Base-by-base conservation (phyloP, 345 rosid species). In the Clarkia xantiana region DNA sequence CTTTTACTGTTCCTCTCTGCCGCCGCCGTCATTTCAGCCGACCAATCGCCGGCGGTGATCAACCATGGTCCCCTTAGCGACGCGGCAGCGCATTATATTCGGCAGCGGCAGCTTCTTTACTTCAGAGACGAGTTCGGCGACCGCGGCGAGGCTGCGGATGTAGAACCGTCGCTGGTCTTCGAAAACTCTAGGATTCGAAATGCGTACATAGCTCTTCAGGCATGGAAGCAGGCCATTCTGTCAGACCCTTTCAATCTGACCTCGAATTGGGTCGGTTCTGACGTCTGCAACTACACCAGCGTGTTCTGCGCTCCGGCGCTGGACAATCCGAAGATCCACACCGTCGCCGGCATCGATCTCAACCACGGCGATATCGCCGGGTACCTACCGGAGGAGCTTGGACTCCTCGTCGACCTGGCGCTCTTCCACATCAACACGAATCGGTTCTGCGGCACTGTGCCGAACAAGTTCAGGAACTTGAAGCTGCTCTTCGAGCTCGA, bases 361-460 rank as follows among this genome's bases (percentile, higher is more conserved):
- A 81, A 84, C 65, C 86, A 79, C 29, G 94, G 70, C 0, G 90
- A 84, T 54, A 84, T 84, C 42, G 94, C 90, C 4, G 86, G 82
- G 0, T 81, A 78, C 55, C 59, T 84, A 54, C 82, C 86, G 6
- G 79, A 72, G 49, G 84, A 84, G 71, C 77, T 84, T 14, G 86
- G 90, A 14, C 62, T 84, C 60, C 60, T 84, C 11, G 58, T 65
- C 17, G 86, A 84, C 76, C 78, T 84, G 40, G 76, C 90, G 6
- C 70, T 84, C 71, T 78, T 84, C 43, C 94, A 84, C 67, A 70
- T 84, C 48, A 84, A 81, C 62, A 63, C 94, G 34, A 80, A 84
- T 45, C 73, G 89, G 3, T 42, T 42, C 49, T 84, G 94, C 13
- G 89, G 89, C 3, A 76, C 70, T 12, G 70, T 80, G 44, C 94